Conservation (phyloP, 129 eudicot genomes). For the Chrysanthemum makinoi region DNA sequence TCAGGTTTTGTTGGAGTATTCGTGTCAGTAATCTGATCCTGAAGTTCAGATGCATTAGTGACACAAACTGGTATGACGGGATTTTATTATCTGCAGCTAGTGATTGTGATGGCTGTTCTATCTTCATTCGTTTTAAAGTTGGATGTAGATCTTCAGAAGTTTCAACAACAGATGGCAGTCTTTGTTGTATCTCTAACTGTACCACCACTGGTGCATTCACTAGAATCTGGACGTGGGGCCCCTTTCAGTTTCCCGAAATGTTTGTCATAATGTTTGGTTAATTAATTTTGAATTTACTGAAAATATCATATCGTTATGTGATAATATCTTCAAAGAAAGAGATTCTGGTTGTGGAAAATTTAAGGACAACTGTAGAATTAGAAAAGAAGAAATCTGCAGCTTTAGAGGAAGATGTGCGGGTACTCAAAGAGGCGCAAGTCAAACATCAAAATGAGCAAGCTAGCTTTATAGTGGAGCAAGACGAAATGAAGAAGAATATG, state of each 20-base stretch:
- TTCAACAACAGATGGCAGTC: conserved; percentile 40
- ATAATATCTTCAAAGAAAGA: too few species aligned
- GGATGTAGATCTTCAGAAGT: conserved; percentile 64
- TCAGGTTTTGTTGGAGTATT: conserved; percentile 48
- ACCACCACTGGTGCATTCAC: conserved; percentile 36
- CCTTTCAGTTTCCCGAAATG: conserved; percentile 44
- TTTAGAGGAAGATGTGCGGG: too few species aligned
- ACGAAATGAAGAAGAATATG: too few species aligned
- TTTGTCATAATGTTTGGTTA: too few species aligned
- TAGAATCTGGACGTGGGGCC: conserved; percentile 42
- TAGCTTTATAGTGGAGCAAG: too few species aligned
- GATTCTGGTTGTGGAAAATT: too few species aligned
- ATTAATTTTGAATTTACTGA: too few species aligned
- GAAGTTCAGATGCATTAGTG: conserved; percentile 36
- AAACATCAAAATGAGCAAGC: too few species aligned
- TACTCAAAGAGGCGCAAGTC: too few species aligned
- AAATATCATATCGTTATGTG: too few species aligned
- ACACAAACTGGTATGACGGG: conserved; percentile 35
- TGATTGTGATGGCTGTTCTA: conserved; percentile 56
- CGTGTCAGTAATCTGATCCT: conserved; percentile 34
- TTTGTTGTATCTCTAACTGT: conserved; percentile 33
- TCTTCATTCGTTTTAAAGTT: conserved; percentile 58
- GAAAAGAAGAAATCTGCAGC: too few species aligned
- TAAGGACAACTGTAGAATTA: too few species aligned
- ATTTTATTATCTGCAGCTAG: conserved; percentile 33